Base-by-base conservation (phyloP, 2,329 filamentous ascomycete species). In the Lachnellula suecica region DNA sequence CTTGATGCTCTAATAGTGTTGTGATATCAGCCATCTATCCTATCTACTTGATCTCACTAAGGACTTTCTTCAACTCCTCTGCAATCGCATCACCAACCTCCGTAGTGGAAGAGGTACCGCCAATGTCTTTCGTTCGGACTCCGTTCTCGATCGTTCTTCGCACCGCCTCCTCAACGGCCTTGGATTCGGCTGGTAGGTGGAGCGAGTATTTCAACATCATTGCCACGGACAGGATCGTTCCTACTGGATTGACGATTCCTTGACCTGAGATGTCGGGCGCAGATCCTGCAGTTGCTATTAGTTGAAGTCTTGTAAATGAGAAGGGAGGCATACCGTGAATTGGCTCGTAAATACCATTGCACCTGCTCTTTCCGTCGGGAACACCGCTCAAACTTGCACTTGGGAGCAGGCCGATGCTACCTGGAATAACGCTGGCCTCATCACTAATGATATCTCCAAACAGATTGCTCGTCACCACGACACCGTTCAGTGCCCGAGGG, bases 181-280 rank as follows among this genome's bases (percentile, higher is more conserved):
- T 79, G 29, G 92, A 88, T 72, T 97, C 87, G 46, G 83, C 79
- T 25, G 88, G 84, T 60, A 92, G 82, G 65, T 85, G 84, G 53
- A 97, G 82, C 13, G 91, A 96, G 79, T 97, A 97, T 68, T 91
- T 87, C 66, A 97, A 81, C 87, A 99, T 89, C 91, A 97, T 96
- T 65, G 91, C 91, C 13, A 96, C 81, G 11, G 91, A 96, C 40
- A 97, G 82, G 59, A 97, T 91, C 49, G 91, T 92, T 46, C 92
- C 93, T 55, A 97, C 79, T 29, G 93, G 93, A 78, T 95, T 96
- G 66, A 96, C 91, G 62, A 96, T 87, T 54, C 89, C 89, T 74
- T 95, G 82, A 61, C 93, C 92, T 2, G 89, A 91, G 65, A 97
- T 97, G 67, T 97, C 92, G 24, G 92, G 93, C 19, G 93, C 93